A percentile compares a stretch with the other conserved stretches of the same genome.
These are phyloP conservation scores for Coniochaeta sp. DNA, from an alignment of 2,329 filamentous ascomycete species.

Conservation along the genomic window DNA sequence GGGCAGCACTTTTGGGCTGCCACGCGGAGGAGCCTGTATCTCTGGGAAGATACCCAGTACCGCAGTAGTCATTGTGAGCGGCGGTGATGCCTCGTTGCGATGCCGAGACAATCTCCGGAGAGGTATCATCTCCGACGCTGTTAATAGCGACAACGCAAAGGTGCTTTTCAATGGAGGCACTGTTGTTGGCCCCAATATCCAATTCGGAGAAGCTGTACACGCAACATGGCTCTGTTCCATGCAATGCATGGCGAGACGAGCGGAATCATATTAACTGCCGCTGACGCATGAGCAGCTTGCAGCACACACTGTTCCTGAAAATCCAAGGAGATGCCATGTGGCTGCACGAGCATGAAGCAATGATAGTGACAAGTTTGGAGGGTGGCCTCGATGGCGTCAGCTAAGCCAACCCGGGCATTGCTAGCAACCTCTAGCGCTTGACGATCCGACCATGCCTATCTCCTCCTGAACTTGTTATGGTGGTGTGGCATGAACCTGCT, in stretches of 20 bases:
- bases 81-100: no score
- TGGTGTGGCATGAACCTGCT: not conserved
- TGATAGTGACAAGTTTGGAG: not conserved
- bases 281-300: not conserved
- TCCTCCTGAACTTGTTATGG: not conserved
- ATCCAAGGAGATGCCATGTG: conserved; percentile 6
- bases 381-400: not conserved
- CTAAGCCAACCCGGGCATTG: not conserved
- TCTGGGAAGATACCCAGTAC: not conserved
- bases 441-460: not conserved
- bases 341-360: conserved; percentile 1
- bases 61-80: no score
- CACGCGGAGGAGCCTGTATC: not conserved
- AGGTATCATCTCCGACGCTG: not conserved
- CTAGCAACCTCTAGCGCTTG: not conserved
- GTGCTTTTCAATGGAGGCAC: no score
- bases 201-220: not conserved
- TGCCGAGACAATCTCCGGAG: no score
- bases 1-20: no score
- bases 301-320: conserved; percentile 6
- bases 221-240: not conserved
- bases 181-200: no score
- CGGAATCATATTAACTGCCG: not conserved
- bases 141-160: not conserved
- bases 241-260: not conserved